Evolutionary conservation across 148 eudicot species (phyloP), one percentile per base, ranked within the genome.

Genomic region (Chenopodium album): DNA sequence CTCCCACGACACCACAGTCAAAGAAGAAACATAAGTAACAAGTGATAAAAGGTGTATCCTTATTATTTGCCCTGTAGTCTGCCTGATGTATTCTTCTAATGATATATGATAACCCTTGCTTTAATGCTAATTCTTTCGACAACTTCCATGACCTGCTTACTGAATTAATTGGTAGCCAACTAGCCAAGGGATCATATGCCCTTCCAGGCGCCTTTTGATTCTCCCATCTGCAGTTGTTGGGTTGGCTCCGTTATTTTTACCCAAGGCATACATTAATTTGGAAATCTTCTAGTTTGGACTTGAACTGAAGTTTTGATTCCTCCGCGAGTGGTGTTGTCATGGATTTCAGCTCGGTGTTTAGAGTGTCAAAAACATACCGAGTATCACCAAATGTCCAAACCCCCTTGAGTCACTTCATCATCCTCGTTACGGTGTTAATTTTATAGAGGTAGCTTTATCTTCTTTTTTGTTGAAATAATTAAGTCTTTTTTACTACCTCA

Each of bases 11-110:
- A 75, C 71, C 81, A 41, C 83, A 72, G 47, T 11, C 84, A 77
- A 90, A 84, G 78, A 92, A 92, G 87, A 92, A 85, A 75, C 14
- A 7, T 62, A 81, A 73, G 79, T 31, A 73, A 67, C 16, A 76
- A 16, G 32, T 69, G 54, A 69, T 59, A 70, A 1, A 41, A 48
- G 8, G 10, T 37, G 10, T 11, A 7, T 17, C 62, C 62, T 9
- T 23, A 7, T 26, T 6, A 32, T 69, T 34, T 32, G 8, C 16
- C 47, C 46, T 70, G 44, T 34, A 3, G 32, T 32, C 12, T 50
- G 3, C 52, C 52, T 48, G 16, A 71, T 9, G 54, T 41, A 44
- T 41, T 20, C 28, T 1, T 37, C 7, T 37, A 37, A 37, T 37
- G 44, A 37, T 37, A 37, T 31, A 9, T 41, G 75, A 71, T 41